Percentiles rank a stretch among this genome's conserved stretches.
phyloP scores from a whole-genome alignment of 108 stramenopile species.

The Cyclotella distinguenda region DNA sequence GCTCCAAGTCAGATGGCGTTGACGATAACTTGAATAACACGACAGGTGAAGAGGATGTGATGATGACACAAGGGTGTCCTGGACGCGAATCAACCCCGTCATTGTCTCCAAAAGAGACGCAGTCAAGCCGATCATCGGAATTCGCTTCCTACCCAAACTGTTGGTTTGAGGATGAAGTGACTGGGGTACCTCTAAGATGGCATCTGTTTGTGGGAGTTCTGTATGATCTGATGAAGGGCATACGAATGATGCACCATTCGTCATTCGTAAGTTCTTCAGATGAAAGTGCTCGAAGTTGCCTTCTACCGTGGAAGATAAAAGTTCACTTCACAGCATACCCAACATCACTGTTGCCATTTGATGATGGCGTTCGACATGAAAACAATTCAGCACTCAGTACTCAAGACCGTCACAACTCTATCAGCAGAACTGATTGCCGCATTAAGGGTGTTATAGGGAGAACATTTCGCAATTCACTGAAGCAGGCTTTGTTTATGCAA shows the following conservation, averaged over 20 bases:
- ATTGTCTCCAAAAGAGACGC: background rate
- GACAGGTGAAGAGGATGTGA: background rate
- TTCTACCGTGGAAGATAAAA: conserved; percentile 76
- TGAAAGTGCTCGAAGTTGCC: background rate
- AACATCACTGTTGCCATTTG: conserved; percentile 58
- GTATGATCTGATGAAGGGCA: conserved; percentile 59
- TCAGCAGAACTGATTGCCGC: background rate
- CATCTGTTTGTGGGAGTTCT: conserved; percentile 76
- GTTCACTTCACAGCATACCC: conserved; percentile 81
- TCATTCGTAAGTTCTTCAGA: background rate
- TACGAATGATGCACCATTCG: background rate
- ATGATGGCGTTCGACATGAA: conserved; percentile 8
- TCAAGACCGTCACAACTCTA: too few relatives aligned
- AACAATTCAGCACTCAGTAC: too few relatives aligned
- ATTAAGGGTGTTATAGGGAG: conserved; percentile 42
- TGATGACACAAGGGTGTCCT: background rate
- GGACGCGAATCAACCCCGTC: background rate
- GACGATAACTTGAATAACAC: background rate
- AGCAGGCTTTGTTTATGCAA: conserved; percentile 76
- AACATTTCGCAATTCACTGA: conserved; percentile 78
- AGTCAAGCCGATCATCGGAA: background rate
- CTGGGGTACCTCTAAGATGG: conserved; percentile 69
- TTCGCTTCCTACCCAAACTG: conserved; percentile 35
- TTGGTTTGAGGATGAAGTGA: conserved; percentile 85
- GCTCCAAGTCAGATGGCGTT: too few relatives aligned